Evolutionary conservation across 768 basidiomycete species (phyloP).

Genomic region (Tylopilus cervinicoccineus): DNA sequence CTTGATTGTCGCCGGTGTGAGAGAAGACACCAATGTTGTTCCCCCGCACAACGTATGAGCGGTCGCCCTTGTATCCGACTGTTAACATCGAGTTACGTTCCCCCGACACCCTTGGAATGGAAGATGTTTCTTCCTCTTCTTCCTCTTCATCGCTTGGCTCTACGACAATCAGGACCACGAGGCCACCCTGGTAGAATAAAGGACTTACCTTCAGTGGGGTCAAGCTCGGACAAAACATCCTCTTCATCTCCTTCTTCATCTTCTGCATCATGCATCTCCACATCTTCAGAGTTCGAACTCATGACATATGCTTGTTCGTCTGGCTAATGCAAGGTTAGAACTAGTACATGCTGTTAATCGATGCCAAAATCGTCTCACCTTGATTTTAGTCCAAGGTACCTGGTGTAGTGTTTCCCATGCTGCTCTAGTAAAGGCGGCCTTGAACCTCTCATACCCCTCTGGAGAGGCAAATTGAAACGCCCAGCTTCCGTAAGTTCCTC

Average conservation of each 20-base stretch:
- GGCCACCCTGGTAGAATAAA: not conserved
- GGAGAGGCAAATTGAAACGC: constrained; percentile 62
- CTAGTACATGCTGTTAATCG: not conserved
- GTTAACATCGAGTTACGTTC: constrained; percentile 85
- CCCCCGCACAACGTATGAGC: constrained; percentile 90
- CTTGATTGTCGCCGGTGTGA: constrained; percentile 60
- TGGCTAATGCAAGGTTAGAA: constrained; percentile 35
- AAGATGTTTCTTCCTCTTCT: constrained; percentile 34
- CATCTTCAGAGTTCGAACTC: constrained; percentile 72
- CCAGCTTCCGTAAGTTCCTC: constrained; percentile 71
- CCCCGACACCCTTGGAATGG: constrained; percentile 42
- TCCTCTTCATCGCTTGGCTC: constrained; percentile 42
- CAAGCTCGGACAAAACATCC: constrained; percentile 65
- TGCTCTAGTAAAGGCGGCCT: constrained; percentile 59
- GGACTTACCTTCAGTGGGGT: constrained; percentile 53
- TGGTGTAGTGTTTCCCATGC: constrained; percentile 81
- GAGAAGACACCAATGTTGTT: constrained; percentile 90
- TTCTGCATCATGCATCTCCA: constrained; percentile 80
- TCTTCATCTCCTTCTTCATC: constrained; percentile 80
- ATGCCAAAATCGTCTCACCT: constrained; percentile 42
- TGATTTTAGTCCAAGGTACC: constrained; percentile 72
- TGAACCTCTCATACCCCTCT: constrained; percentile 57
- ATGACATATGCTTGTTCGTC: constrained; percentile 88
- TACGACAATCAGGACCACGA: constrained; percentile 32
- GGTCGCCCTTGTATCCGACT: constrained; percentile 92